Evolutionary conservation across 2,329 filamentous ascomycete species (phyloP), one percentile per base, ranked within the genome.

Genomic region (Tolypocladium sp.): DNA sequence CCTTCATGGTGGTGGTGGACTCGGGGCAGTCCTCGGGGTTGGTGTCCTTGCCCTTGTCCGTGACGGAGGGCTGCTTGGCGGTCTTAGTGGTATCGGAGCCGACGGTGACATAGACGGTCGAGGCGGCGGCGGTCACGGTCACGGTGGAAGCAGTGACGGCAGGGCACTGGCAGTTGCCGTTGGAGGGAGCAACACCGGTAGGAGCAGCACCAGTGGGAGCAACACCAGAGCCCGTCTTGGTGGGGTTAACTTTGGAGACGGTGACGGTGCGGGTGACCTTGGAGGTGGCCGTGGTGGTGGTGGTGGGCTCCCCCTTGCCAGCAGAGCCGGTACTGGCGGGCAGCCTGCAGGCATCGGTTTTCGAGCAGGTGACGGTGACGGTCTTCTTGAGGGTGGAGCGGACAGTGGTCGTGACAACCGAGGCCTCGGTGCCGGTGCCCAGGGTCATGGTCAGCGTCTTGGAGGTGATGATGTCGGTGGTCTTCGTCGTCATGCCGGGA

Each of bases 401-500:
- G 61, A 81, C 68, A 59, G 77, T 74, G 66, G 76, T 78, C 62
- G 70, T 72, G 73, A 77, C 62, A 67, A 77, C 57, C 33, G 65
- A 65, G 60, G 67, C 66, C 12, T 60, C 62, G n/a, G 63, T 63
- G 53, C 70, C 70, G 44, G 64, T 68, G 61, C 73, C 72, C 30
- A 72, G 60, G 53, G 70, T 75, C 52, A 73, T 65, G 62, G 73
- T 75, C 49, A 69, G 62, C 60, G 68, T 71, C 67, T 70, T 69
- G 60, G 69, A 67, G 22, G 65, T 69, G 63, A 71, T 66, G 54
- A 69, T 60, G 44, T 70, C 63, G 15, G 68, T 69, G 62, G 66
- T n/a, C n/a, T n/a, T n/a, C n/a, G n/a, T 66, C 56, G 67, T 66
- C 57, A 63, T 51, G 60, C 27, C 52, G 60, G 63, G 51, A 55